Evolutionary conservation across 2,329 filamentous ascomycete species (phyloP).

Genomic region (Pseudocercospora musae): DNA sequence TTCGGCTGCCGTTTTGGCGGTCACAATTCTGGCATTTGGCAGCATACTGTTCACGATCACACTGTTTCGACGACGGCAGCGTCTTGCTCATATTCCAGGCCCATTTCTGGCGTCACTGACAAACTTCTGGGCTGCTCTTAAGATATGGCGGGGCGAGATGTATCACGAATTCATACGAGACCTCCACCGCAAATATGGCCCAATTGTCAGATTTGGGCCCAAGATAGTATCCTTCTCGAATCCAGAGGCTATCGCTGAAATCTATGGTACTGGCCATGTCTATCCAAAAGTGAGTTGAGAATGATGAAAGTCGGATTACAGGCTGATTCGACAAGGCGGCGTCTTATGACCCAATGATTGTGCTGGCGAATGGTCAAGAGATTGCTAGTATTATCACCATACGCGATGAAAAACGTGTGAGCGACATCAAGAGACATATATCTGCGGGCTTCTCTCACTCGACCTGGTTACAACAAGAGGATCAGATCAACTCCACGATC

Average conservation of each 20-base stretch:
- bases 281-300: not conserved
- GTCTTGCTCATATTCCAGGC: slow-evolving; percentile 9
- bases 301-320: not conserved
- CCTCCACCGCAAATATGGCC: slow-evolving; percentile 28
- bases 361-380: slow-evolving; percentile 11
- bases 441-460: slow-evolving; percentile 14
- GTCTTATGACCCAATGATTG: slow-evolving; percentile 13
- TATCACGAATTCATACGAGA: slow-evolving; percentile 33
- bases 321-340: not conserved
- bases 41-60: not conserved
- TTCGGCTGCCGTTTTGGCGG: not conserved
- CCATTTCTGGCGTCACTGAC: slow-evolving; percentile 13
- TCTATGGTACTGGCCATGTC: slow-evolving; percentile 11
- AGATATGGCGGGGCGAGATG: slow-evolving; percentile 10
- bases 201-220: slow-evolving; percentile 31
- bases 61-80: not conserved
- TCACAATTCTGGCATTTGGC: not conserved
- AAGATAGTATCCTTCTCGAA: slow-evolving; percentile 25
- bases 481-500: slow-evolving; percentile 12
- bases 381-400: slow-evolving; percentile 11
- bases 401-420: slow-evolving; percentile 13
- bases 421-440: slow-evolving; percentile 14
- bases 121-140: slow-evolving; percentile 10
- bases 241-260: slow-evolving; percentile 10
- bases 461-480: slow-evolving; percentile 15